Base-by-base conservation (phyloP, 768 basidiomycete species). In the Glaciozyma antarctica region DNA sequence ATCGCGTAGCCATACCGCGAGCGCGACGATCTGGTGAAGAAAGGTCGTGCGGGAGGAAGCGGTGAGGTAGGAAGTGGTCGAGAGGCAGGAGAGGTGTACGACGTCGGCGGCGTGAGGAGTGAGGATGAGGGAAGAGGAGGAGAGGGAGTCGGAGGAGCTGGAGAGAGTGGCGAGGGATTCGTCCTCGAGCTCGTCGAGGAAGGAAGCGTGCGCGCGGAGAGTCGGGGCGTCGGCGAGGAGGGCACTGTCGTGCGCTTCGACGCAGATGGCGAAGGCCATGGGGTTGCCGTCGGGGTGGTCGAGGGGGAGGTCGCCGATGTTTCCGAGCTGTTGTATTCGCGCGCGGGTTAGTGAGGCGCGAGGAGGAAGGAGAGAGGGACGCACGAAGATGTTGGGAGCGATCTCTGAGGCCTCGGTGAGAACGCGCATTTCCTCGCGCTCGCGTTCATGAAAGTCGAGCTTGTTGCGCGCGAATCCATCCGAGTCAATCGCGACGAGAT, bases 341-440 rank as follows among this genome's bases (percentile, higher is more conserved):
- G 43, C 3, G 32, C 12, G 47, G 10, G 17, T 8, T 8, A 41
- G 30, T 2, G 22, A 24, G 51, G 30, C 7, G 6, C 34, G 38
- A 12, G 55, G 34, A 52, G 48, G 15, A 30, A 13, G 38, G 47
- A 34, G 61, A 13, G 32, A 7, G 47, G 9, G n/a, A 56, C 74
- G 53, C 62, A 78, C 77, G 69, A 71, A 77, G 63, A 78, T 73
- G 34, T 72, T 71, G 30, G 73, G 71, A 22, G 70, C 74, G 60
- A 93, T 90, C 78, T 89, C 88, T 26, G 83, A 85, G 10, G 89
- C 88, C 64, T 84, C 81, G 0, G 91, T 94, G 61, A 93, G 78
- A 73, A 88, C 87, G 17, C 87, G 80, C 88, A 92, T 93, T 79
- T 93, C 91, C 66, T 89, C 88, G 76, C 84, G 84, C 78, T 94